These are phyloP conservation scores for Aspergillus egyptiacus DNA, from an alignment of 495 filamentous ascomycete species.

Conservation along the genomic window DNA sequence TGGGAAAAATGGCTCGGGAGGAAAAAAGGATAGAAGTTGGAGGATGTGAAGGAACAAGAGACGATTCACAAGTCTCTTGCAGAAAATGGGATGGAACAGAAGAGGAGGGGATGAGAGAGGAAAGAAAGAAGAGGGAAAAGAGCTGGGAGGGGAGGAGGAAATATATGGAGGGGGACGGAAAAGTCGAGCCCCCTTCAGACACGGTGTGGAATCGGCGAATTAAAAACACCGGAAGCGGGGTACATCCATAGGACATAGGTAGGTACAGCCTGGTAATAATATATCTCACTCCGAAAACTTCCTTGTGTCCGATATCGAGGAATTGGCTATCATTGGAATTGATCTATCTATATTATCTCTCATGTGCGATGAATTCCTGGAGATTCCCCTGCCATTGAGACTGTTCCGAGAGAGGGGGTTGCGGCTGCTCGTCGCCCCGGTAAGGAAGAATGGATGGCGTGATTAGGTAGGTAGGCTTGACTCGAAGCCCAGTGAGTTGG, in stretches of 20 bases:
- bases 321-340: too few species aligned
- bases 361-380: too few species aligned
- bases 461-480: not conserved
- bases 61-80: constrained; percentile 17
- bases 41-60: constrained; percentile 12
- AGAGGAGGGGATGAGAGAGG: constrained; percentile 3
- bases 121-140: constrained; percentile 9
- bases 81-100: constrained; percentile 7
- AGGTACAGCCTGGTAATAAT: too few species aligned
- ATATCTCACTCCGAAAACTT: too few species aligned
- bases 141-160: constrained; percentile 16
- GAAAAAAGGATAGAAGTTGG: constrained; percentile 1
- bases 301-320: too few species aligned
- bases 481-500: not conserved
- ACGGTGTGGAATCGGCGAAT: constrained; percentile 13
- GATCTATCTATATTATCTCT: too few species aligned
- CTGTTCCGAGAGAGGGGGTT: too few species aligned
- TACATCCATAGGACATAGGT: constrained; percentile 22
- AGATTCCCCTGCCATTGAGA: too few species aligned
- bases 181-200: constrained; percentile 17
- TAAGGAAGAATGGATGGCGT: not conserved
- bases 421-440: too few species aligned
- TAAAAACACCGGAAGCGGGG: constrained; percentile 25
- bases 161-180: constrained; percentile 21
- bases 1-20: constrained; percentile 16